phyloP scores from a whole-genome alignment of 192 early-diverging fungal genomes.

The Geranomyces variabilis region DNA sequence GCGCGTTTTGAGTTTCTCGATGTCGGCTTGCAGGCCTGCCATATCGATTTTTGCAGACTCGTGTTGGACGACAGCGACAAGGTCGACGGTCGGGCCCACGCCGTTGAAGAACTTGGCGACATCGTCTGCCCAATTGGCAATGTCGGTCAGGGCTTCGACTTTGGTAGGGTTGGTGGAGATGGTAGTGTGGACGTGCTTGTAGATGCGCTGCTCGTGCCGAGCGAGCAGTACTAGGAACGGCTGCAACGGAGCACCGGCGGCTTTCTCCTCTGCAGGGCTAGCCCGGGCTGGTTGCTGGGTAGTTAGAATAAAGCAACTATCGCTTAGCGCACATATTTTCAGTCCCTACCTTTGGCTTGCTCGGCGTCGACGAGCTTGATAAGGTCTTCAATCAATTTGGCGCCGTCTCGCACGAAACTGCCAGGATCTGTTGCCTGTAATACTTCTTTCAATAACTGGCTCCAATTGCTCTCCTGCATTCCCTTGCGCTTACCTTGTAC shows the following conservation, averaged over 20 bases:
- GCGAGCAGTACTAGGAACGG: slow-evolving; percentile 28
- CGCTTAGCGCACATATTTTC: too few relatives aligned
- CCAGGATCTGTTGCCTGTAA: slow-evolving; percentile 33
- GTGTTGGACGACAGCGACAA: not conserved
- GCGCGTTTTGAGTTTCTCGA: slow-evolving; percentile 18
- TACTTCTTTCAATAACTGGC: not conserved
- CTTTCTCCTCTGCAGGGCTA: not conserved
- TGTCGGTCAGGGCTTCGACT: slow-evolving; percentile 16
- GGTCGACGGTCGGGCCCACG: slow-evolving; percentile 21
- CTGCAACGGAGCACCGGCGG: slow-evolving; percentile 12
- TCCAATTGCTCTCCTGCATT: not conserved
- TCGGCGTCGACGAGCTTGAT: slow-evolving; percentile 21
- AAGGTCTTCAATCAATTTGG: slow-evolving; percentile 35
- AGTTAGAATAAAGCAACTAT: not conserved
- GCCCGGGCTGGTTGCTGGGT: not conserved
- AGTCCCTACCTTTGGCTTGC: slow-evolving; percentile 9
- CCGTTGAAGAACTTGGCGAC: slow-evolving; percentile 33
- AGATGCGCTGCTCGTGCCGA: slow-evolving; percentile 34
- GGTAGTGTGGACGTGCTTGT: slow-evolving; percentile 19
- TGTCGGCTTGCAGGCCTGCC: slow-evolving; percentile 13
- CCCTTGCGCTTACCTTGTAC: slow-evolving; percentile 25
- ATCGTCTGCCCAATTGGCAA: slow-evolving; percentile 32
- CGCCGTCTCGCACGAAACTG: slow-evolving; percentile 24
- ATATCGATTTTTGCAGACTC: slow-evolving; percentile 6
- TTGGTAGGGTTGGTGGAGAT: slow-evolving; percentile 17